Conservation (phyloP, 2,329 filamentous ascomycete genomes). For the Trichothecium roseum region DNA sequence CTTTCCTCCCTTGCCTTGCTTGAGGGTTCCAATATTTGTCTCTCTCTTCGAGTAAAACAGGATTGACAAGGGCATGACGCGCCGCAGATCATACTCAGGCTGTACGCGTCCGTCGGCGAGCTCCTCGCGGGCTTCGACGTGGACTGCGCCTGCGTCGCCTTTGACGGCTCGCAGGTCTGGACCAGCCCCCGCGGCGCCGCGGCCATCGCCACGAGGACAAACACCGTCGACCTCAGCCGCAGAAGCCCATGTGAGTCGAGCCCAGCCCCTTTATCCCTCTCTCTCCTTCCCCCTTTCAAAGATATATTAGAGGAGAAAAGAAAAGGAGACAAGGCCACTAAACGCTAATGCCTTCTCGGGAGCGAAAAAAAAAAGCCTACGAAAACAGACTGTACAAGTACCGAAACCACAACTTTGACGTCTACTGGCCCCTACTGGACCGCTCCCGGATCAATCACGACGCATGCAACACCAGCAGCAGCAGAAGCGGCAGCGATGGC, state of each 20-base stretch:
- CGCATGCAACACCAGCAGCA: not conserved
- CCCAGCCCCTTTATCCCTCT: no score
- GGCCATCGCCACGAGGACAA: constrained; percentile 64
- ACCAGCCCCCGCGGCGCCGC: constrained; percentile 60
- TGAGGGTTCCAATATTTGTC: no score
- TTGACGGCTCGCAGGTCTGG: constrained; percentile 67
- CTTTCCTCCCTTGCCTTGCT: no score
- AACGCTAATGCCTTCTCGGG: no score
- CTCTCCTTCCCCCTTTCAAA: no score
- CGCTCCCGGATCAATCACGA: constrained; percentile 51
- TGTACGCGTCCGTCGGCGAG: constrained; percentile 74
- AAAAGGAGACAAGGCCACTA: no score
- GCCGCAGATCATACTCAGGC: constrained; percentile 68
- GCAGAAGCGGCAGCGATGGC: not conserved
- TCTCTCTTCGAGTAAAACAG: no score
- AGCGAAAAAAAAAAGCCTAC: constrained; percentile 49
- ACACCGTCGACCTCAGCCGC: constrained; percentile 61
- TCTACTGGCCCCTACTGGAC: constrained; percentile 60
- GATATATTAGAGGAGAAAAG: no score
- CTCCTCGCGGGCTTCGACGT: constrained; percentile 85
- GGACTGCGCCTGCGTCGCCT: constrained; percentile 73
- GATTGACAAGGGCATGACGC: no score
- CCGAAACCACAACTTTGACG: constrained; percentile 64
- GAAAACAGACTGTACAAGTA: constrained; percentile 73
- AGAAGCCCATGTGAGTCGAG: constrained; percentile 53